Percentiles rank a stretch among this genome's conserved stretches.
Evolutionary conservation across 371 early-diverging fungal genomes (phyloP).

Genomic region (Mucor piriformis): DNA sequence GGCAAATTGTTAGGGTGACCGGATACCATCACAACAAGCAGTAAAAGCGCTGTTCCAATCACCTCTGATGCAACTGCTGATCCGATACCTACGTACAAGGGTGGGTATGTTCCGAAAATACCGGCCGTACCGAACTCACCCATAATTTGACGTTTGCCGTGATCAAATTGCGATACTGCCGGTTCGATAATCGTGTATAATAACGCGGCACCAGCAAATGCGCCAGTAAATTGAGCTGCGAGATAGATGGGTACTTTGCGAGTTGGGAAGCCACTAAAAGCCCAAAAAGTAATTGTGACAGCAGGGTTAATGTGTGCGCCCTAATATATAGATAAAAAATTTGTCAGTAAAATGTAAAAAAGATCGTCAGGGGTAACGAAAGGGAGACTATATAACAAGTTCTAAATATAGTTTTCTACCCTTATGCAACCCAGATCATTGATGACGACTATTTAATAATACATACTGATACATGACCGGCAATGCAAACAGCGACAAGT

Average conservation of each 20-base stretch:
- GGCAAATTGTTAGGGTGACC: constrained; percentile 74
- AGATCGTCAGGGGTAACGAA: constrained; percentile 5
- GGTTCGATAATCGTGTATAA: constrained; percentile 60
- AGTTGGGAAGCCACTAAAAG: constrained; percentile 71
- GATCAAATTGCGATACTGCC: constrained; percentile 62
- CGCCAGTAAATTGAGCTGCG: constrained; percentile 69
- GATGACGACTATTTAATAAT: neutral
- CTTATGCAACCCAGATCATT: neutral
- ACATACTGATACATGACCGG: constrained; percentile 79
- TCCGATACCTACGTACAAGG: constrained; percentile 50
- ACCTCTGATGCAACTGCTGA: constrained; percentile 77
- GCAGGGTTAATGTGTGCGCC: constrained; percentile 86
- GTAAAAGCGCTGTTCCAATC: constrained; percentile 76
- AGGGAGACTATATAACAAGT: neutral
- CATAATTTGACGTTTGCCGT: constrained; percentile 57
- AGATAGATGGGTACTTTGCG: constrained; percentile 65
- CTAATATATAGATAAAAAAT: constrained; percentile 31
- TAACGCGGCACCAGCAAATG: constrained; percentile 72
- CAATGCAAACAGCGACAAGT: constrained; percentile 59
- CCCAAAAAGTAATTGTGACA: constrained; percentile 70
- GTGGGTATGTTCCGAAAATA: constrained; percentile 73
- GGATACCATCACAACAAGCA: constrained; percentile 71
- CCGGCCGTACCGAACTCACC: constrained; percentile 71
- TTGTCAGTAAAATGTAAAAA: neutral
- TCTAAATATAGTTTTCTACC: constrained; percentile 3